phyloP scores from a whole-genome alignment of 495 filamentous ascomycete genomes.

The Aspergillus conjunctus region DNA sequence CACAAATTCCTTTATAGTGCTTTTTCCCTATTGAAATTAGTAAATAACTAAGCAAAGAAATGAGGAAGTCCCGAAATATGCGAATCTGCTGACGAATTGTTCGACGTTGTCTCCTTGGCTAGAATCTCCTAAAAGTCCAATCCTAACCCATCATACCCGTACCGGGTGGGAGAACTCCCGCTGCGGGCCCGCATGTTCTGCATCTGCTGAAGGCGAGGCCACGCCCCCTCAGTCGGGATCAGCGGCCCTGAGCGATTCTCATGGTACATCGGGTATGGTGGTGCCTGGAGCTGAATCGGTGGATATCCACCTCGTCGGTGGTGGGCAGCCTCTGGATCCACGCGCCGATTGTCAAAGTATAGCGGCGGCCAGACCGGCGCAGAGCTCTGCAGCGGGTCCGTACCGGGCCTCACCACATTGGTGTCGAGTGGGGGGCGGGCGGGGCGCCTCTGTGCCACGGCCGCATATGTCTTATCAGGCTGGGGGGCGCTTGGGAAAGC shows the following conservation, averaged over 20 bases:
- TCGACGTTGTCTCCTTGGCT: background rate
- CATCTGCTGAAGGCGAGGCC: constrained; percentile 17
- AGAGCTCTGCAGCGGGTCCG: constrained; percentile 26
- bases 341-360: constrained; percentile 34
- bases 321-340: constrained; percentile 38
- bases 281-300: constrained; percentile 17
- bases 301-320: constrained; percentile 27
- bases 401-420: constrained; percentile 12
- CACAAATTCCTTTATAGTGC: background rate
- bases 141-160: constrained; percentile 31
- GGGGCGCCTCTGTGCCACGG: constrained; percentile 14
- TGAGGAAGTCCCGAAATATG: background rate
- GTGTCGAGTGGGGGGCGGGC: constrained; percentile 31
- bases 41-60: background rate
- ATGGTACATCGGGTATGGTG: constrained; percentile 33
- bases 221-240: constrained; percentile 27
- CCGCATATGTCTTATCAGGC: constrained; percentile 28
- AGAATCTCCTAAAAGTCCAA: constrained; percentile 25
- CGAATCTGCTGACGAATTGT: background rate
- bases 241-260: constrained; percentile 39
- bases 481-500: constrained; percentile 27
- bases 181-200: constrained; percentile 36
- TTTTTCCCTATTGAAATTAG: background rate
- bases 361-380: constrained; percentile 24
- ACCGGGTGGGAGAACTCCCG: constrained; percentile 58